Conservation (phyloP, 768 basidiomycete species). For the Plicaturopsis crispa region DNA sequence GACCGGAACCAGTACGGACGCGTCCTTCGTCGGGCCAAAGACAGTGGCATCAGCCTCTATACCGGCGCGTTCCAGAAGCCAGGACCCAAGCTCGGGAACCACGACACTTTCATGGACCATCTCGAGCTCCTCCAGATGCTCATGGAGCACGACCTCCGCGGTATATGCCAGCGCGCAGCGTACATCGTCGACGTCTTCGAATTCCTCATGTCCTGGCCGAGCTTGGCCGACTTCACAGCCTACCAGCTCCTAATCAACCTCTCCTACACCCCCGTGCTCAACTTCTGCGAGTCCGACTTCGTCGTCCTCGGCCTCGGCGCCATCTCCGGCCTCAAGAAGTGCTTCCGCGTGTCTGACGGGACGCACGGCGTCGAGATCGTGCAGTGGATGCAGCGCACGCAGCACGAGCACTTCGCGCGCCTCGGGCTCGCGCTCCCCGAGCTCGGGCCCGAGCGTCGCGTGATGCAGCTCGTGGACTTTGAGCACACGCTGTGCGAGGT, state of each 20-base stretch:
- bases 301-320: constrained; percentile 66
- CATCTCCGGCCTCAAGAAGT: constrained; percentile 54
- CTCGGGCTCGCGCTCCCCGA: constrained; percentile 46
- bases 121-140: constrained; percentile 50
- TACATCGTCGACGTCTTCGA: constrained; percentile 61
- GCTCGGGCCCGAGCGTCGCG: constrained; percentile 38
- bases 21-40: constrained; percentile 38
- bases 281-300: constrained; percentile 64
- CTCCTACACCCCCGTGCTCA: constrained; percentile 47
- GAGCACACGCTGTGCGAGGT: constrained; percentile 78
- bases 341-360: constrained; percentile 42
- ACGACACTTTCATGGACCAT: constrained; percentile 49
- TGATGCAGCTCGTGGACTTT: constrained; percentile 61
- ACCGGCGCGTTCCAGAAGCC: constrained; percentile 69
- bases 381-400: constrained; percentile 54
- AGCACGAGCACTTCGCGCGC: constrained; percentile 52
- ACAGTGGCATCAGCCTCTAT: constrained; percentile 43
- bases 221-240: constrained; percentile 69
- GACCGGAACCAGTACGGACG: constrained; percentile 41
- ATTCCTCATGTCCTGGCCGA: constrained; percentile 48
- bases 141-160: constrained; percentile 50
- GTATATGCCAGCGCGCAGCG: constrained; percentile 37
- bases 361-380: constrained; percentile 38
- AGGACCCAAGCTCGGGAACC: constrained; percentile 45
- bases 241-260: constrained; percentile 62